Evolutionary conservation across 192 early-diverging fungal species (phyloP), one percentile per base, ranked within the genome.

Genomic region (Coemansia sp.): DNA sequence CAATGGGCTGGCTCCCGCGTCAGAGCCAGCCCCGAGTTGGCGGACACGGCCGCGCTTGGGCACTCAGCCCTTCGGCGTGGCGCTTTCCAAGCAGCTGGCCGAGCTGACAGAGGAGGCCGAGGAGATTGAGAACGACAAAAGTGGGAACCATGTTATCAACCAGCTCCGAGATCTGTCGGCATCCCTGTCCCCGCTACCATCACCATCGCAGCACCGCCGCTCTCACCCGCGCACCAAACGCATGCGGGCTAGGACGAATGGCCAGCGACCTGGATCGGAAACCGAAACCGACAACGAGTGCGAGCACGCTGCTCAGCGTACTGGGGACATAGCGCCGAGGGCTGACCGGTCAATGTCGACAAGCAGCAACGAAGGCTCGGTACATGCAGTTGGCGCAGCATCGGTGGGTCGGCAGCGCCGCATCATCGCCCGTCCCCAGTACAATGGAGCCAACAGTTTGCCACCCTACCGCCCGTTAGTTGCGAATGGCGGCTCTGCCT

Each of bases 51-150:
- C 52, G 40, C 67, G 64, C 9, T 8, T 75, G 43, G 64, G 60
- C 61, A 50, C 38, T 9, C 34, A 31, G 3, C 62, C 66, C 0
- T 66, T 34, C 4, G 78, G 81, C 58, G 69, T 58, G 7, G 64
- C 69, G n/a, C 53, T 83, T 29, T 72, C 73, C 16, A 69, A 65
- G 61, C 76, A 73, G 61, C 65, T 83, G 57, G 72, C 76, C 8
- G 60, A 64, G 52, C 71, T 83, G 6, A 34, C 63, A 20, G 81
- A 83, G 43, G 80, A 83, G 36, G 44, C 65, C 12, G 72, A 77
- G n/a, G 68, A 74, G 18, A 33, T 11, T 34, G 69, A 76, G 13
- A 36, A 43, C 66, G 50, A 31, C 36, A 31, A n/a, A 20, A 33
- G 66, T 39, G 52, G 63, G 22, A 20, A 1, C 52, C n/a, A 20